A percentile compares a stretch with the other conserved stretches of the same genome.
Conservation (phyloP, 495 filamentous ascomycete species). For the Podospora bellae-mahoneyi region DNA sequence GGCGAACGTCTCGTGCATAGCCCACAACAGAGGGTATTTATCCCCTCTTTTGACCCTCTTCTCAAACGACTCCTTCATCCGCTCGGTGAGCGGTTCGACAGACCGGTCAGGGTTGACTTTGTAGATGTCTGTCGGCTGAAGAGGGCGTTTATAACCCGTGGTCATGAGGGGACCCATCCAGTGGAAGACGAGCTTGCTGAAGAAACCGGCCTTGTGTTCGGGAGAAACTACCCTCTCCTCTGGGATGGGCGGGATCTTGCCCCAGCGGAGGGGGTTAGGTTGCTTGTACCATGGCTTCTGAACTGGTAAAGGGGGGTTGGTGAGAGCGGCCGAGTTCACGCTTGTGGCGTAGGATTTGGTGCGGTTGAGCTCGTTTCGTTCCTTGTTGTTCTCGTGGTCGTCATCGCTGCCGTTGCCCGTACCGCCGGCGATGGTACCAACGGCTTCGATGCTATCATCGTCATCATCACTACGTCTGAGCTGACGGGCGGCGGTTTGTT, state of each 20-base stretch:
- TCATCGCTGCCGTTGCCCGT: slow-evolving; percentile 7
- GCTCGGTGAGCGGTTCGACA: slow-evolving; percentile 62
- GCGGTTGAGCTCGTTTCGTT: slow-evolving; percentile 37
- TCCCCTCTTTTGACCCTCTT: slow-evolving; percentile 61
- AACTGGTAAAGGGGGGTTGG: slow-evolving; percentile 24
- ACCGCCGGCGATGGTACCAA: slow-evolving; percentile 12
- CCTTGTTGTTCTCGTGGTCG: slow-evolving; percentile 16
- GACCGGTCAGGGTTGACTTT: slow-evolving; percentile 74
- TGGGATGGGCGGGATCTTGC: slow-evolving; percentile 56
- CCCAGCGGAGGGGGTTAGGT: slow-evolving; percentile 62
- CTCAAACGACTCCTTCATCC: slow-evolving; percentile 63
- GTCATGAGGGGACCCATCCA: slow-evolving; percentile 70
- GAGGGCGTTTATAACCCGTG: slow-evolving; percentile 76
- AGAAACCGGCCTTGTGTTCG: slow-evolving; percentile 59
- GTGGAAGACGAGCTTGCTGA: slow-evolving; percentile 59
- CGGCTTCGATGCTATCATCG: slow-evolving; percentile 10
- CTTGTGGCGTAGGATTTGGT: slow-evolving; percentile 47
- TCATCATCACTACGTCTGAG: neutral
- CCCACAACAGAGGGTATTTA: slow-evolving; percentile 71
- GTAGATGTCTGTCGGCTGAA: slow-evolving; percentile 86
- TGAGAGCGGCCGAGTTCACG: slow-evolving; percentile 30
- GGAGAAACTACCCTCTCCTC: slow-evolving; percentile 50
- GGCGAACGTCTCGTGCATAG: slow-evolving; percentile 84
- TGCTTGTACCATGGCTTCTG: slow-evolving; percentile 59
- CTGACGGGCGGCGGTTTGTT: slow-evolving; percentile 13